Evolutionary conservation across 1,139 yeast species (phyloP), one percentile per base, ranked within the genome.

Genomic region (Lodderomyces jiufengensis): DNA sequence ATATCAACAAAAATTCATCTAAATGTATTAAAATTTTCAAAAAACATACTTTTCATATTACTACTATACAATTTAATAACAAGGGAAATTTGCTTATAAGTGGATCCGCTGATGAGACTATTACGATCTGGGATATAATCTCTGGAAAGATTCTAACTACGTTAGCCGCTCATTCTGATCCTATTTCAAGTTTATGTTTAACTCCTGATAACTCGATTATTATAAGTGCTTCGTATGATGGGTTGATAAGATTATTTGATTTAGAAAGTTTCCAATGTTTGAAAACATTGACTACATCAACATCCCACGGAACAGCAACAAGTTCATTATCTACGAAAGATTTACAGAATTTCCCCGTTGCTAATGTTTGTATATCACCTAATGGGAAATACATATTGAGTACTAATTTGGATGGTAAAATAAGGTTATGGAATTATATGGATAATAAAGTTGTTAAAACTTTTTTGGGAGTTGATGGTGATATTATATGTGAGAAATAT

Each of bases 111-210:
- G 98, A 92, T 57, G 98, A 92, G 51, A 88, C 90, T 32, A 82
- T 92, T 15, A 76, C 88, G 33, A 73, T 90, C 3, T 92, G 98
- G 98, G 97, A 90, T 57, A 75, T 84, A 5, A 65, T 75, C 25
- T 70, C 80, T 18, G 94, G 95, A 0, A 71, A 72, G 33, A 76
- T 85, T 34, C 61, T 88, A 48, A 80, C 84, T 51, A 86, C 95
- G 0, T 64, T 92, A 39, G 86, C 95, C 12, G 97, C 98, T 0
- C 98, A 92, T 57, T 78, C 95, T 0, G 97, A 88, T 48, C 95
- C 97, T 0, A 84, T 92, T 1, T 79, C 86, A 32, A 73, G 86
- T 0, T 66, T 90, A 1, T 79, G 85, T 46, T 63, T 92, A 36
- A 70, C 79, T 2, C 82, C 80, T 37, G 98, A 92, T 51, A 85